Percentiles rank a stretch among this genome's conserved stretches.
phyloP scores from a whole-genome alignment of 306 rosid species.

The Acacia melanoxylon region DNA sequence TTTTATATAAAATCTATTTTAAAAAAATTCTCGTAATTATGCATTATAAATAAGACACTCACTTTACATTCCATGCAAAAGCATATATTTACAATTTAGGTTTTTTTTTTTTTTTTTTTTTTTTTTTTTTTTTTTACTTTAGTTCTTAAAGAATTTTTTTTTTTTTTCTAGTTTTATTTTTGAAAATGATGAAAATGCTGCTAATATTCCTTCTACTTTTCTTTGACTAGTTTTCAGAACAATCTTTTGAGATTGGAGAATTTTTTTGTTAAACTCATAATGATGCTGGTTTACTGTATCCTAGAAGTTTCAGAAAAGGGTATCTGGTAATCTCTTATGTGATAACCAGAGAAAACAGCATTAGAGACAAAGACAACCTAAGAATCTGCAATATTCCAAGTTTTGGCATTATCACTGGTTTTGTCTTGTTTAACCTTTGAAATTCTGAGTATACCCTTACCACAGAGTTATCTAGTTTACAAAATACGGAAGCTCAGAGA shows the following conservation, averaged over 20 bases:
- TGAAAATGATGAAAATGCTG: background rate
- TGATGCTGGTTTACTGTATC: background rate
- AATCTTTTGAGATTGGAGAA: background rate
- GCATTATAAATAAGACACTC: background rate
- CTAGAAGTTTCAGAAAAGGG: background rate
- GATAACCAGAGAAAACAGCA: background rate
- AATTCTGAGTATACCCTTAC: background rate
- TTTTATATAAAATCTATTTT: too few species aligned
- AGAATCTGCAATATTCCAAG: background rate
- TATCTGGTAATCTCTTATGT: background rate
- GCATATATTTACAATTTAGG: background rate
- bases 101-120: background rate
- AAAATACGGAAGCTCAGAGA: background rate
- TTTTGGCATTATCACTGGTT: background rate
- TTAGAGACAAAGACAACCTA: background rate
- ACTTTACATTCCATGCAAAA: background rate
- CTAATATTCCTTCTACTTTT: background rate
- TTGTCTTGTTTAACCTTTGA: background rate
- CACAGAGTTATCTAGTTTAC: background rate
- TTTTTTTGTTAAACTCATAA: background rate
- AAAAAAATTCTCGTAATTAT: too few species aligned
- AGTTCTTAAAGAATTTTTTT: background rate
- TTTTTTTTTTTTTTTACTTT: too few species aligned
- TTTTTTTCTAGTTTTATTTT: background rate
- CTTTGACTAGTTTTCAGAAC: background rate